These are phyloP conservation scores for Cytospora schulzeri DNA, from an alignment of 2,329 filamentous ascomycete genomes.

Conservation along the genomic window DNA sequence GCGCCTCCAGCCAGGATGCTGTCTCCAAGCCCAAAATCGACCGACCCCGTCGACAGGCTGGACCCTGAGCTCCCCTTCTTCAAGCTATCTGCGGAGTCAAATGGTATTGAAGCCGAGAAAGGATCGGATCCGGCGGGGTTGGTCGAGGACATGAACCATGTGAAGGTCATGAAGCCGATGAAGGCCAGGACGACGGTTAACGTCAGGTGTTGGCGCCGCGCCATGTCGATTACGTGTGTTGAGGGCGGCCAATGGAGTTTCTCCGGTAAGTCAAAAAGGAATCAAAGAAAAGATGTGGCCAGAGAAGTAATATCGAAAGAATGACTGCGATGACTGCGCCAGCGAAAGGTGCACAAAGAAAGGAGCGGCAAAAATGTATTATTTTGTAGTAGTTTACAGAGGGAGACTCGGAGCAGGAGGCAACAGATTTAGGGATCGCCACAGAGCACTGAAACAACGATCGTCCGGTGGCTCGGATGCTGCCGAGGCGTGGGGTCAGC, in stretches of 20 bases:
- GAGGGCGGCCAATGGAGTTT: not conserved
- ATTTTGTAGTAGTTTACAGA: not conserved
- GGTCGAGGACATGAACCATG: conserved; percentile 56
- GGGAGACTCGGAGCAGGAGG: not conserved
- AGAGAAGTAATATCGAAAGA: not conserved
- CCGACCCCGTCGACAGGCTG: conserved; percentile 17
- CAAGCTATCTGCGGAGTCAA: conserved; percentile 34
- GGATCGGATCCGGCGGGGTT: conserved; percentile 26
- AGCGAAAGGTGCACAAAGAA: conserved; percentile 3
- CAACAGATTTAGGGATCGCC: conserved; percentile 4
- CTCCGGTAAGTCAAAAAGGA: not conserved
- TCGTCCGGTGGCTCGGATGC: conserved; percentile 18
- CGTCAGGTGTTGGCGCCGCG: conserved; percentile 55
- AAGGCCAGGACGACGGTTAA: conserved; percentile 57
- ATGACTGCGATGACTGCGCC: not conserved
- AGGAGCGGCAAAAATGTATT: not conserved
- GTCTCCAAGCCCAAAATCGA: conserved; percentile 46
- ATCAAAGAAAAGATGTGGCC: not conserved
- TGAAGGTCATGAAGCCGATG: conserved; percentile 58
- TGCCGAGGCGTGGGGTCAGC: conserved; percentile 18
- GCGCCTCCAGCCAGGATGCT: conserved; percentile 65
- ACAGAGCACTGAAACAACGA: conserved; percentile 19
- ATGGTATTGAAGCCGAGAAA: conserved; percentile 28
- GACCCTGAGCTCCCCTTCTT: conserved; percentile 27
- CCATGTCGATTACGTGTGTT: conserved; percentile 42